Conservation (phyloP, 331 rosid species). For the Malus hybrid region DNA sequence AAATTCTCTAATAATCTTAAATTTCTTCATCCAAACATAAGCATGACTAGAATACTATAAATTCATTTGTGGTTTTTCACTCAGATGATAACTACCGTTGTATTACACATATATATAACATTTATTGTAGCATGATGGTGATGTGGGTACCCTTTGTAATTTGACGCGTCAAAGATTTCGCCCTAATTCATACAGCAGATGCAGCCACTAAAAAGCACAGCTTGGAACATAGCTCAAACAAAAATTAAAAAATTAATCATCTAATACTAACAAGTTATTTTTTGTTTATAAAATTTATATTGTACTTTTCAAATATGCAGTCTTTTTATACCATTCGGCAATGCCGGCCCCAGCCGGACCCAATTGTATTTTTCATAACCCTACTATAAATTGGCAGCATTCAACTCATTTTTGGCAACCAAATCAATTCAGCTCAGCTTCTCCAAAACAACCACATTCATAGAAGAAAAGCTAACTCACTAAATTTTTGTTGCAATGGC, state of each 20-base stretch:
- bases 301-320: background rate
- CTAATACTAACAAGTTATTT: background rate
- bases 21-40: too few species aligned
- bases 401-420: background rate
- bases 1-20: too few species aligned
- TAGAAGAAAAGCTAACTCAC: background rate
- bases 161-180: too few species aligned
- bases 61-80: too few species aligned
- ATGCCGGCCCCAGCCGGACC: background rate
- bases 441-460: background rate
- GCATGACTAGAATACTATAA: too few species aligned
- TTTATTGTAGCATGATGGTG: too few species aligned
- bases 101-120: too few species aligned
- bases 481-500: conserved; percentile 10
- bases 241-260: background rate
- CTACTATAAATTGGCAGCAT: background rate
- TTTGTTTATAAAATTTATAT: background rate
- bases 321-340: background rate
- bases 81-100: too few species aligned
- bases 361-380: background rate
- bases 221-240: background rate
- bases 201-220: too few species aligned
- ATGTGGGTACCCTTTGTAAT: too few species aligned
- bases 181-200: too few species aligned
- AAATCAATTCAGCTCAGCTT: background rate